Evolutionary conservation across 371 early-diverging fungal genomes (phyloP).

Genomic region (Apophysomyces ossiformis): DNA sequence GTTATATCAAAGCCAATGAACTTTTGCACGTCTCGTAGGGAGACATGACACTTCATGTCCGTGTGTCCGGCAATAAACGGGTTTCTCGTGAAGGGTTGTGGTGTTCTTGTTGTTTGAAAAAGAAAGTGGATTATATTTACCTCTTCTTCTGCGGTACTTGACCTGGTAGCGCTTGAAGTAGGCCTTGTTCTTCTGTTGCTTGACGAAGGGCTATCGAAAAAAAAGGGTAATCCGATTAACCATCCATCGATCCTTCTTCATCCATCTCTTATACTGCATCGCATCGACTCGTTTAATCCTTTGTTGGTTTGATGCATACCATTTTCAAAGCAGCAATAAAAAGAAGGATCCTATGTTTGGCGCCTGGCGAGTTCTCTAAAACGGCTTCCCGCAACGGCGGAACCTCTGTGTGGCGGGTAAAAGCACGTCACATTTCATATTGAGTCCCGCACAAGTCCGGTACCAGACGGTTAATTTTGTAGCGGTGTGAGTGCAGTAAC

Average conservation of each 20-base stretch:
- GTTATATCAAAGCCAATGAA: not conserved
- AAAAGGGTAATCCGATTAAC: not conserved
- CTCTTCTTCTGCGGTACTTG: conserved; percentile 97
- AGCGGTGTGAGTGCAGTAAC: too few relatives aligned
- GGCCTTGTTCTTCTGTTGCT: conserved; percentile 64
- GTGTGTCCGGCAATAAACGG: too few relatives aligned
- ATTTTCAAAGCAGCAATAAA: conserved; percentile 2
- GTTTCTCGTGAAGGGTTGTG: not conserved
- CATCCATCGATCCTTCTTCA: conserved; percentile 18
- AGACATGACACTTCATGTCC: too few relatives aligned
- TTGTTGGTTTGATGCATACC: conserved; percentile 4
- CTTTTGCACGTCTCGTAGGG: too few relatives aligned
- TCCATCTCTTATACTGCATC: conserved; percentile 6
- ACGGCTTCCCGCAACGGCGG: not conserved
- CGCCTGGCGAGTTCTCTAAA: not conserved
- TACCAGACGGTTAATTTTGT: too few relatives aligned
- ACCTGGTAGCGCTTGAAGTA: conserved; percentile 99
- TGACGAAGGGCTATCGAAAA: conserved; percentile 39
- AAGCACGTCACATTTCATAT: too few relatives aligned
- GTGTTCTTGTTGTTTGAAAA: not conserved
- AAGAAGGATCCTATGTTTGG: conserved; percentile 5
- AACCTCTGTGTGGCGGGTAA: not conserved
- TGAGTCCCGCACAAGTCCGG: too few relatives aligned
- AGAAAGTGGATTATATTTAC: conserved; percentile 53
- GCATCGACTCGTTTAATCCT: conserved; percentile 1